These are phyloP conservation scores for Veloboletus limbatus DNA, from an alignment of 1,284 basidiomycete genomes.

Conservation along the genomic window DNA sequence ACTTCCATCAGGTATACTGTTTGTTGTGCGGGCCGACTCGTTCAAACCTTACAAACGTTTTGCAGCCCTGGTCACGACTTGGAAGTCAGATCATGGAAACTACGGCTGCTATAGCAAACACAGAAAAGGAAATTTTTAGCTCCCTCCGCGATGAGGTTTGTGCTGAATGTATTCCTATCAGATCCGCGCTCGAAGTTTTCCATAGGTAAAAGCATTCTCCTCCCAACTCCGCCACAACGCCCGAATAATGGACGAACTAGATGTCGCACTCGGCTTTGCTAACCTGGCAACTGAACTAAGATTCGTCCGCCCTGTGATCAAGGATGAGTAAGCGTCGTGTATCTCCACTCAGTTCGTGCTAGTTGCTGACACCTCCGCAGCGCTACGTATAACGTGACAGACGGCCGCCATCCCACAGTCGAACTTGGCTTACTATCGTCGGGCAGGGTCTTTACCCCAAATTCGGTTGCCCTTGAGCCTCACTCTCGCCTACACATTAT, in stretches of 20 bases:
- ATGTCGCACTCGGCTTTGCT: slow-evolving; percentile 82
- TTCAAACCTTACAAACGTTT: slow-evolving; percentile 17
- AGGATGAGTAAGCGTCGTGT: slow-evolving; percentile 61
- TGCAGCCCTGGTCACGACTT: slow-evolving; percentile 74
- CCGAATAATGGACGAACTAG: slow-evolving; percentile 83
- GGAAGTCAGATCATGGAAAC: slow-evolving; percentile 64
- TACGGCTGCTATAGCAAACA: slow-evolving; percentile 49
- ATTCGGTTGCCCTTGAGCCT: slow-evolving; percentile 66
- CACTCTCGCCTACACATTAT: slow-evolving; percentile 72
- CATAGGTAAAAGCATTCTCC: slow-evolving; percentile 62
- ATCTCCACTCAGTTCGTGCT: neutral
- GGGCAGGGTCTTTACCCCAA: slow-evolving; percentile 80
- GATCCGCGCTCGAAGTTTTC: slow-evolving; percentile 1
- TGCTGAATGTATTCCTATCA: neutral
- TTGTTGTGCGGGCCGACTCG: neutral
- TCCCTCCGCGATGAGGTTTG: slow-evolving; percentile 63
- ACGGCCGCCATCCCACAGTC: slow-evolving; percentile 91
- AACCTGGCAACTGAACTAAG: slow-evolving; percentile 78
- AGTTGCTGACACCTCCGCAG: slow-evolving; percentile 39
- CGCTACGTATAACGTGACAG: slow-evolving; percentile 60
- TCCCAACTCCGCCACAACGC: slow-evolving; percentile 70
- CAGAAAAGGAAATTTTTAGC: slow-evolving; percentile 73
- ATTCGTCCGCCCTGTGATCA: slow-evolving; percentile 72
- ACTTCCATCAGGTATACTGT: slow-evolving; percentile 62
- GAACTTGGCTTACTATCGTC: slow-evolving; percentile 81